Percentiles rank a stretch among this genome's conserved stretches.
phyloP scores from a whole-genome alignment of 805 yeast species.

The Saturnispora dispora region DNA sequence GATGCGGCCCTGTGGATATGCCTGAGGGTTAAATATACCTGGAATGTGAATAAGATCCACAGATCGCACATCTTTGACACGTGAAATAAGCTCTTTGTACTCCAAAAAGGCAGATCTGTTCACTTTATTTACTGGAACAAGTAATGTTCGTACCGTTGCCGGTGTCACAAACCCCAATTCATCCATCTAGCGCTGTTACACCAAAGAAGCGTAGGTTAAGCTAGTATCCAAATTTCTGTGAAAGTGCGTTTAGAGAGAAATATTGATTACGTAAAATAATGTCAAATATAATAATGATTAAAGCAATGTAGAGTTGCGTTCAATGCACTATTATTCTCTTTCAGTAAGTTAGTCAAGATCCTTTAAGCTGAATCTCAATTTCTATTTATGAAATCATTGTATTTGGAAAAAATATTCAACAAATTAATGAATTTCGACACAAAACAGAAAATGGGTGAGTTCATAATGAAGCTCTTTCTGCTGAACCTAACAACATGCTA shows the following conservation, averaged over 20 bases:
- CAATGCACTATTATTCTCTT: background rate
- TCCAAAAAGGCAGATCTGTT: conserved; percentile 32
- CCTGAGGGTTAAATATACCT: conserved; percentile 72
- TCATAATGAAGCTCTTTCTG: no score
- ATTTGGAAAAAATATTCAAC: no score
- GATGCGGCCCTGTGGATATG: conserved; percentile 70
- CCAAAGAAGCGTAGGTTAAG: background rate
- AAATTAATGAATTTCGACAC: no score
- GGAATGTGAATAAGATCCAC: conserved; percentile 65
- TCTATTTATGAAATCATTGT: no score
- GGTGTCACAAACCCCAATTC: conserved; percentile 49
- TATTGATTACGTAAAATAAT: background rate
- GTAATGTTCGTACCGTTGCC: conserved; percentile 52
- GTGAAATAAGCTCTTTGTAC: conserved; percentile 36
- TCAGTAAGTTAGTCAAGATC: no score
- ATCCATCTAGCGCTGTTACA: conserved; percentile 23
- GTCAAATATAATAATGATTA: background rate
- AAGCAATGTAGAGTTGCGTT: background rate
- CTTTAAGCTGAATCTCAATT: no score
- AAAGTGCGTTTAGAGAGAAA: background rate
- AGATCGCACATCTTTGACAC: conserved; percentile 55
- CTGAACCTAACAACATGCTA: no score
- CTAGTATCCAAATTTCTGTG: background rate
- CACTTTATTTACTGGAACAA: conserved; percentile 58
- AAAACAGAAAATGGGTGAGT: no score